Evolutionary conservation across 352 stramenopile species (phyloP).

Genomic region (Phytophthora cajani): DNA sequence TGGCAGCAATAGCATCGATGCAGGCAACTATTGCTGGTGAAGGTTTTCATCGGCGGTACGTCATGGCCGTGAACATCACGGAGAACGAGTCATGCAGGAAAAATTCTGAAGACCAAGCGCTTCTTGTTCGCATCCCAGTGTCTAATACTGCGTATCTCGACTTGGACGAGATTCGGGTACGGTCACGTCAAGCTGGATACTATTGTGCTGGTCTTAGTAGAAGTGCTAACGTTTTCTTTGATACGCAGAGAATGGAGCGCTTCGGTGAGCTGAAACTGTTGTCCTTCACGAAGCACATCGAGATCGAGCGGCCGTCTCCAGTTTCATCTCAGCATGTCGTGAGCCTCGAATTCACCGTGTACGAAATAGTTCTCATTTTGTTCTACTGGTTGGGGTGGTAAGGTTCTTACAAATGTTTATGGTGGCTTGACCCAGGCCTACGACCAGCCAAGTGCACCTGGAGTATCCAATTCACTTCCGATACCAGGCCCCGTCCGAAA

Average conservation of each 20-base stretch:
- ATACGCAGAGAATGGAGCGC: conserved; percentile 57
- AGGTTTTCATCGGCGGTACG: conserved; percentile 57
- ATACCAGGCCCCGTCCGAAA: conserved; percentile 62
- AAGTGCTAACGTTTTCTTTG: too few relatives aligned
- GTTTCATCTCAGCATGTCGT: conserved; percentile 63
- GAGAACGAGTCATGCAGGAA: conserved; percentile 14
- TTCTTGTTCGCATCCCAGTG: conserved; percentile 51
- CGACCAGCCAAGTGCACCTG: conserved; percentile 23
- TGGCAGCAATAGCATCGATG: conserved; percentile 27
- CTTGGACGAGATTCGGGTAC: conserved; percentile 62
- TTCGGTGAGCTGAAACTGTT: conserved; percentile 53
- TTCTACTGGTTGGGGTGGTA: neutral
- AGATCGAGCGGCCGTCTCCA: conserved; percentile 64
- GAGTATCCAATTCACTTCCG: conserved; percentile 71
- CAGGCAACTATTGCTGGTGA: conserved; percentile 33
- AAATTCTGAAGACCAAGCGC: conserved; percentile 13
- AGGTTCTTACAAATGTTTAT: neutral
- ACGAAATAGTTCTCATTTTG: conserved; percentile 1
- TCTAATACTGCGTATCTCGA: conserved; percentile 56
- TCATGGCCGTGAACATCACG: conserved; percentile 40
- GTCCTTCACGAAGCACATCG: conserved; percentile 64
- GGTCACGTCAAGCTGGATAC: neutral
- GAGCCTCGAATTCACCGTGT: conserved; percentile 54
- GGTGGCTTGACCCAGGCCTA: conserved; percentile 17
- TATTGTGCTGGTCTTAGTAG: too few relatives aligned